Base-by-base conservation (phyloP, 495 filamentous ascomycete genomes). In the Coniosporium apollinis region DNA sequence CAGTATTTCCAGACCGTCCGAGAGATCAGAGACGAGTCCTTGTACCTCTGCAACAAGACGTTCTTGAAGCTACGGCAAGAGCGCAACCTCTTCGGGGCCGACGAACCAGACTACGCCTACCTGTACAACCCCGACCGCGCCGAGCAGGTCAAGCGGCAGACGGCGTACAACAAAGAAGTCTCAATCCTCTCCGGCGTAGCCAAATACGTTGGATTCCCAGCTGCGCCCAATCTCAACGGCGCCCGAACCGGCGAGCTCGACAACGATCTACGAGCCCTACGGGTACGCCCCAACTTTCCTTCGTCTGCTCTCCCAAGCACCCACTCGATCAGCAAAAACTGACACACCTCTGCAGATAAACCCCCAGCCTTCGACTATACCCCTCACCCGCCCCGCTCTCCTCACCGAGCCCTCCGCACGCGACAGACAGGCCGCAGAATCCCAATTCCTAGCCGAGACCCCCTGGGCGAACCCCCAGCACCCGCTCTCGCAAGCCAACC, bases 201-300 rank as follows among this genome's bases (percentile, higher is more conserved):
- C 5, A 94, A 93, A 54, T 82, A 94, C 55, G 71, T 91, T 34
- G 89, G 89, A 16, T 96, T 94, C 56, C 89, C 89, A 19, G 87
- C 87, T 21, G 87, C 87, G n/a, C 89, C 89, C 14, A 65, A 75
- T 8, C 72, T 97, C 42, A 58, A 66, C 18, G 68, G 75, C 17
- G 79, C 76, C 14, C 72, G 80, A 10, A 62, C 70, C 7, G 62
- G 72, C 13, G 83, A 92, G 41, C 57, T 84, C 17, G 81, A 92
- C 22, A 78, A 83, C 33, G 89, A 97, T 57, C 60, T 94, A 24
- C 75, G 82, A 50, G 79, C 74, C 41, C 94, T 97, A 67, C 78
- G 74, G 30, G 89, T 94, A 64, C 74, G 86, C 69, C 38, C 24
- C 24, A 26, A 8, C 9, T 9, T 8, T 13, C 22, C 22, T 26